These are phyloP conservation scores for Fusarium sp. DNA, from an alignment of 2,329 filamentous ascomycete genomes.

Conservation along the genomic window DNA sequence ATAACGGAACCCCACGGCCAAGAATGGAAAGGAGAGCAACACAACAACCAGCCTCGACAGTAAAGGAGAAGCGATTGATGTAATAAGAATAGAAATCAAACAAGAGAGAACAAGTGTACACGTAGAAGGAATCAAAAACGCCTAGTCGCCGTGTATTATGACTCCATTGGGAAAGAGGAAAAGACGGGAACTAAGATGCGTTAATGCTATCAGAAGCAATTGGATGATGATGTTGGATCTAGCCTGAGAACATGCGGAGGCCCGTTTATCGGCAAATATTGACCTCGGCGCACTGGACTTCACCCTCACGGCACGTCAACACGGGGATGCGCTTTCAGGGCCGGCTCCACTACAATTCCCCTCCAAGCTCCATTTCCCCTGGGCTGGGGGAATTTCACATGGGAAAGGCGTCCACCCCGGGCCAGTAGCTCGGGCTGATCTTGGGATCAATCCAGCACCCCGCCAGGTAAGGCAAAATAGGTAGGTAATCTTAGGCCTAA, in stretches of 20 bases:
- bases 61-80: not conserved
- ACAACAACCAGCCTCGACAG: not conserved
- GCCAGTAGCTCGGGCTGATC: not conserved
- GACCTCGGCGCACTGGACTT: conserved; percentile 33
- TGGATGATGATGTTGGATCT: conserved; percentile 33
- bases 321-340: conserved; percentile 30
- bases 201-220: conserved; percentile 35
- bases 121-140: conserved; percentile 17
- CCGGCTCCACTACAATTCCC: conserved; percentile 31
- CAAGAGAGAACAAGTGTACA: conserved; percentile 2
- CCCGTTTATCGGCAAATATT: conserved; percentile 35
- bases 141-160: conserved; percentile 31
- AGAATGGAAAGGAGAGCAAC: conserved; percentile 18
- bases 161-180: conserved; percentile 37
- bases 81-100: conserved; percentile 11
- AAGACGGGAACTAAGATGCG: conserved; percentile 29
- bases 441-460: not conserved
- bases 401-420: not conserved
- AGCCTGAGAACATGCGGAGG: conserved; percentile 23
- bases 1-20: conserved; percentile 39
- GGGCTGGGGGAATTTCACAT: not conserved
- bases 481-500: too few species aligned
- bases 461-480: too few species aligned
- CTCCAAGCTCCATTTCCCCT: conserved; percentile 7
- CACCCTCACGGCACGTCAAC: conserved; percentile 12